These are phyloP conservation scores for Protea cynaroides DNA, from an alignment of 164 flowering plant species.

Conservation along the genomic window DNA sequence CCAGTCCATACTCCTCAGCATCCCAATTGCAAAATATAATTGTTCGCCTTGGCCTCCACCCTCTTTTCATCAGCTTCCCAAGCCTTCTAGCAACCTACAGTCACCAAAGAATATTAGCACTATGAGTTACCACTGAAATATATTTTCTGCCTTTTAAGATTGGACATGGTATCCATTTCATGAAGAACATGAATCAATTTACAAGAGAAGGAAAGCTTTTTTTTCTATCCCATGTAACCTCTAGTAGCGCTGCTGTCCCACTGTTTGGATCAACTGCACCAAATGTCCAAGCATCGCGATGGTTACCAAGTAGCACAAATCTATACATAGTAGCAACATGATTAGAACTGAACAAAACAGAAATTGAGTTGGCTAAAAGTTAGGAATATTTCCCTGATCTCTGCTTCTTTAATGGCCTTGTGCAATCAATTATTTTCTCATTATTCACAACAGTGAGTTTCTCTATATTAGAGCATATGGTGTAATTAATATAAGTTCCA, in stretches of 20 bases:
- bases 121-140: background rate
- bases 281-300: slow-evolving; percentile 81
- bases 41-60: slow-evolving; percentile 70
- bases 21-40: slow-evolving; percentile 82
- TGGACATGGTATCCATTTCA: too few species aligned
- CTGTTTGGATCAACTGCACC: slow-evolving; percentile 89
- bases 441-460: background rate
- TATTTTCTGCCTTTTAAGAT: background rate
- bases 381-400: background rate
- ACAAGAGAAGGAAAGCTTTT: background rate
- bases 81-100: slow-evolving; percentile 55
- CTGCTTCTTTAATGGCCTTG: background rate
- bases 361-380: background rate
- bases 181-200: background rate
- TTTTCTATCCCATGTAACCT: slow-evolving; percentile 27
- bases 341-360: background rate
- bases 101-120: background rate
- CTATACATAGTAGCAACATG: slow-evolving; percentile 21
- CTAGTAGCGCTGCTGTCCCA: slow-evolving; percentile 70
- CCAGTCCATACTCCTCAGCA: slow-evolving; percentile 87
- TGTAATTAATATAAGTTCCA: too few species aligned
- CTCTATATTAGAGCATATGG: background rate
- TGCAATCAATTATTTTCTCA: background rate
- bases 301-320: slow-evolving; percentile 70
- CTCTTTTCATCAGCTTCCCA: slow-evolving; percentile 48